Base-by-base conservation (phyloP, 805 yeast species). In the Clavispora asparagi region DNA sequence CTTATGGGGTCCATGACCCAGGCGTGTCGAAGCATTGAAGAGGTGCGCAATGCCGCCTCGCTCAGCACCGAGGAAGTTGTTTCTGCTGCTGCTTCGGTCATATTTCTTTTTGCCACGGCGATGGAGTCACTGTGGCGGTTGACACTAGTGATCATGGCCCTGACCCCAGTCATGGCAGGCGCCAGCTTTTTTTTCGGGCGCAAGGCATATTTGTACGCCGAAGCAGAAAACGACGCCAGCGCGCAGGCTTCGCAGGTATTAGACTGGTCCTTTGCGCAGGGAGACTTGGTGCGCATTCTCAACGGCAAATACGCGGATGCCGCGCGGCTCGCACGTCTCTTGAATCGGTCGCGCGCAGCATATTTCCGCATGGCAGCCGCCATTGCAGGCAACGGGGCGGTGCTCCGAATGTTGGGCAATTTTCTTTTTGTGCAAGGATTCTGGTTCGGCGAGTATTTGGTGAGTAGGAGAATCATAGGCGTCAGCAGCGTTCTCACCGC, bases 361-460 rank as follows among this genome's bases (percentile, higher is more conserved):
- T 81, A 71, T 52, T 65, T 71, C 37, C 69, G 68, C 39, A 57
- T 73, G 37, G 70, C 79, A n/a, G 57, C 79, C 25, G 75, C 71
- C 13, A 65, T 79, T 6, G 68, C 82, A 11, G 57, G 77, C 0
- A 90, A 88, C 58, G 62, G 76, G 19, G 83, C 86, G 0, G 38
- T 77, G 0, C 63, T 84, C 42, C 77, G 83, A 54, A 65, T 77
- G 23, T 53, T 91, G 4, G 74, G 84, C 0, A 68, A 88, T 33
- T 60, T 82, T 59, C 83, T 90, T 82, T 90, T 92, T 69, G 86
- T 91, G 3, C 96, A 88, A 63, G 95, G 92, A 0, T 87, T 94
- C 56, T 90, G 95, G 88, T 92, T 85, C 66, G 99, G 98, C 1
- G 77, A 84, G 27, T 73, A 72, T 39, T 75, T 87, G 70, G 62